Percentiles rank a stretch among this genome's conserved stretches.
Evolutionary conservation across 805 yeast species (phyloP).

Genomic region (Candida krabiensis): DNA sequence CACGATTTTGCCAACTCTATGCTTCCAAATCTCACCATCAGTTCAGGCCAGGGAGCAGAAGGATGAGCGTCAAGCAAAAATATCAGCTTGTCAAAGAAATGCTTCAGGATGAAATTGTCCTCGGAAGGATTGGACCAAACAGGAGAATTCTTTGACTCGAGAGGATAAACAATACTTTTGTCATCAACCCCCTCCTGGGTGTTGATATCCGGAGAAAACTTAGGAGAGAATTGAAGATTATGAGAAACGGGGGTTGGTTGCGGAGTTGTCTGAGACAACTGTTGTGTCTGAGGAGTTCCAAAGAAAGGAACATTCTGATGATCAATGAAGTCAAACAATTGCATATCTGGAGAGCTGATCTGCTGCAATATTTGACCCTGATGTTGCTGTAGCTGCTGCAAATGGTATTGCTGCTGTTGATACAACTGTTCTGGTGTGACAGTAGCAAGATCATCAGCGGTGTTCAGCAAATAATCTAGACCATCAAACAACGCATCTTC

Average conservation of each 20-base stretch:
- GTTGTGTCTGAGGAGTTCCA: constrained; percentile 1
- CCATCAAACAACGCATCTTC: constrained; percentile 34
- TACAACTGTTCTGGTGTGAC: constrained; percentile 16
- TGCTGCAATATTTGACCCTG: constrained; percentile 21
- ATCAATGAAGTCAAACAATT: constrained; percentile 7
- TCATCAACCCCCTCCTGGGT: background rate
- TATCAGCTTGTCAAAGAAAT: constrained; percentile 53
- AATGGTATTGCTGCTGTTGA: constrained; percentile 17
- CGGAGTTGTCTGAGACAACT: background rate
- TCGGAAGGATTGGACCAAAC: constrained; percentile 36
- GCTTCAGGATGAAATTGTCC: constrained; percentile 55
- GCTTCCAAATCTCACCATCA: constrained; percentile 57
- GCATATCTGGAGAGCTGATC: constrained; percentile 11
- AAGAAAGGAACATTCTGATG: background rate
- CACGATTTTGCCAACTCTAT: constrained; percentile 58
- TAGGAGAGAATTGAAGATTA: background rate
- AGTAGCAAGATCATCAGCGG: constrained; percentile 18
- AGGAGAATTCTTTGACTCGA: constrained; percentile 6
- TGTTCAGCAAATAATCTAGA: constrained; percentile 30
- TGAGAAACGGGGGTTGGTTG: background rate
- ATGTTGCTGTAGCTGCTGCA: constrained; percentile 18
- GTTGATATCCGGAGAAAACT: too few species aligned
- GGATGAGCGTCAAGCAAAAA: constrained; percentile 61
- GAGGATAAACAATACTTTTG: constrained; percentile 3
- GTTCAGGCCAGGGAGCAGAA: constrained; percentile 59